These are phyloP conservation scores for Amaranthus palmeri DNA, from an alignment of 148 eudicot genomes.

Conservation along the genomic window DNA sequence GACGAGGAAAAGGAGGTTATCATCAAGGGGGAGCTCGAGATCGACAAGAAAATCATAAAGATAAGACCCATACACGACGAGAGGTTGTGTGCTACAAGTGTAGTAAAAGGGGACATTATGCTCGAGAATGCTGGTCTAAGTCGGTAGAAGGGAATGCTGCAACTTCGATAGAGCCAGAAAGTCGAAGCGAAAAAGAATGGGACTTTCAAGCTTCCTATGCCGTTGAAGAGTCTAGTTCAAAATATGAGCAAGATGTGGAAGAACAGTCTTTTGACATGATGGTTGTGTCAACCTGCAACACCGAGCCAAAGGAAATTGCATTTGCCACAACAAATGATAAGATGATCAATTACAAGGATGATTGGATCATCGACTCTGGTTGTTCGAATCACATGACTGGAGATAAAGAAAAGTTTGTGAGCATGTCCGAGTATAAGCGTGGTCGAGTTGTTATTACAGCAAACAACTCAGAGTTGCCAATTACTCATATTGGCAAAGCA, in stretches of 20 bases:
- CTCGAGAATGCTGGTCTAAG: constrained; percentile 9
- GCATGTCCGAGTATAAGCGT: not conserved
- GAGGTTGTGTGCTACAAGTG: constrained; percentile 4
- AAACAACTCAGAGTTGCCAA: constrained; percentile 8
- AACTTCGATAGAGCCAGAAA: not conserved
- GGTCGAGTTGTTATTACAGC: not conserved
- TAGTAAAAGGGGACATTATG: constrained; percentile 1
- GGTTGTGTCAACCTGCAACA: not conserved
- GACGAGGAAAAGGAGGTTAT: not conserved
- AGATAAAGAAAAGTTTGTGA: not conserved
- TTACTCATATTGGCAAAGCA: constrained; percentile 9
- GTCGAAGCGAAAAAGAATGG: constrained; percentile 4
- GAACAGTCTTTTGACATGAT: not conserved
- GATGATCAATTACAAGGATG: constrained; percentile 10
- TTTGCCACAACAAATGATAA: not conserved
- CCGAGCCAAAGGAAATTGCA: not conserved
- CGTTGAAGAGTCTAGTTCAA: not conserved
- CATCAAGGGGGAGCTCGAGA: not conserved
- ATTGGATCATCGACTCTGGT: constrained; percentile 7
- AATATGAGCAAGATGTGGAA: not conserved
- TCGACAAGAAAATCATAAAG: not conserved
- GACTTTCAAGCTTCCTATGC: not conserved
- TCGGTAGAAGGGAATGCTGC: not conserved
- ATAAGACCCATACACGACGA: not conserved
- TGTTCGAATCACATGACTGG: constrained; percentile 15